Base-by-base conservation (phyloP, 192 early-diverging fungal species). In the Rhizophagus prolifer region DNA sequence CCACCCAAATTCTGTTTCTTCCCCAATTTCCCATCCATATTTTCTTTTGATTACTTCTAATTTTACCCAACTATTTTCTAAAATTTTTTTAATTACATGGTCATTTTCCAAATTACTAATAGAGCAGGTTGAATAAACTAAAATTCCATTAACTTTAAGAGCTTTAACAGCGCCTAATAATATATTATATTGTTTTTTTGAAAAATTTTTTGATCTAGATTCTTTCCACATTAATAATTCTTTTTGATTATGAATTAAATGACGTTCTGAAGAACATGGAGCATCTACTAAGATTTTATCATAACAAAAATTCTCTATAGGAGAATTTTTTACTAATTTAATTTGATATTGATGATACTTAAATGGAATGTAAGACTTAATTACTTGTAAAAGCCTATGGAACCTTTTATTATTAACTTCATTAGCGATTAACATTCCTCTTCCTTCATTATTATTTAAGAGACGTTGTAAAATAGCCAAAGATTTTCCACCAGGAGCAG, bases 401-500 rank as follows among this genome's bases (percentile, higher is more conserved):
- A 86, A 60, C 23, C 87, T 81, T 44, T 87, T 83, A 23, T 74
- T 58, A 2, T 74, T 72, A 3, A 79, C 47, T 50, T 88, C 87
- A 76, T 88, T 88, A 21, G 81, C 70, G 16, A 78, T 80, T 4
- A 88, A 70, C 10, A 67, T 47, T 8, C 85, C 86, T 34, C 34
- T 41, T 23, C 10, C 61, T 25, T 28, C 26, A 41, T 19, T 19
- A 23, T 60, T 44, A 13, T 62, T 58, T 19, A 77, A 80, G 25
- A 88, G 72, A 23, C 78, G 63, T 78, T 88, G 87, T 4, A 86
- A 67, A 58, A 88, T 81, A 3, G 79, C 74, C 6, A 88, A 61
- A 6, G 85, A 80, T 64, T 88, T 88, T 34, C 87, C 87, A 26
- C 86, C 88, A 9, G 89, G 89, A 9, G 85, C 88, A 62, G 86